Percentiles rank a stretch among this genome's conserved stretches.
phyloP scores from a whole-genome alignment of 2,329 filamentous ascomycete species.

The Fusarium brevicatenulatum region DNA sequence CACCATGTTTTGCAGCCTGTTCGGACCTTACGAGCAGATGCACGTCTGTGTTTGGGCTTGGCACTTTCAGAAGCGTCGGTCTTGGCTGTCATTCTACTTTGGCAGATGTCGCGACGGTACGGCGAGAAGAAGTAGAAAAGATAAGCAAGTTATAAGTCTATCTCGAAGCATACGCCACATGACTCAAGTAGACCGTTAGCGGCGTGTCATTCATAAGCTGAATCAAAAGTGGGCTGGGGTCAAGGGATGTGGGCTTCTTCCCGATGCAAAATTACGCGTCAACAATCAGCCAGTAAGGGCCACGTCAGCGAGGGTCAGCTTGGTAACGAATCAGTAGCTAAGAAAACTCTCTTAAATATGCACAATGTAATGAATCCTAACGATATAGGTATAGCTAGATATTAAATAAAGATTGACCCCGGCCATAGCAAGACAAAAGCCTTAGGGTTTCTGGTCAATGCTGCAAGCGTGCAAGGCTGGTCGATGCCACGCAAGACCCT shows the following conservation, averaged over 20 bases:
- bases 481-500: background rate
- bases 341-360: too few species aligned
- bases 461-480: background rate
- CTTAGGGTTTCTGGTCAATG: background rate
- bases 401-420: background rate
- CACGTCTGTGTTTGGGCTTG: background rate
- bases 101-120: background rate
- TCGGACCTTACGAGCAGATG: background rate
- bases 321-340: background rate
- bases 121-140: background rate
- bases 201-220: background rate
- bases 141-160: background rate
- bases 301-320: background rate
- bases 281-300: background rate
- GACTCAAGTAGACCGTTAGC: background rate
- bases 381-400: background rate
- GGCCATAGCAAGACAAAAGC: background rate
- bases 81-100: background rate
- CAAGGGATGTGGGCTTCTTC: background rate
- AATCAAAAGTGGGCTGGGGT: background rate
- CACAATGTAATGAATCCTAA: accelerated
- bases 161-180: too few species aligned
- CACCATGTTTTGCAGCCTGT: background rate
- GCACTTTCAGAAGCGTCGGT: background rate
- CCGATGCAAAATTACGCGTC: background rate